Base-by-base conservation (phyloP, 1,284 basidiomycete species). In the Cryptococcus sp. region DNA sequence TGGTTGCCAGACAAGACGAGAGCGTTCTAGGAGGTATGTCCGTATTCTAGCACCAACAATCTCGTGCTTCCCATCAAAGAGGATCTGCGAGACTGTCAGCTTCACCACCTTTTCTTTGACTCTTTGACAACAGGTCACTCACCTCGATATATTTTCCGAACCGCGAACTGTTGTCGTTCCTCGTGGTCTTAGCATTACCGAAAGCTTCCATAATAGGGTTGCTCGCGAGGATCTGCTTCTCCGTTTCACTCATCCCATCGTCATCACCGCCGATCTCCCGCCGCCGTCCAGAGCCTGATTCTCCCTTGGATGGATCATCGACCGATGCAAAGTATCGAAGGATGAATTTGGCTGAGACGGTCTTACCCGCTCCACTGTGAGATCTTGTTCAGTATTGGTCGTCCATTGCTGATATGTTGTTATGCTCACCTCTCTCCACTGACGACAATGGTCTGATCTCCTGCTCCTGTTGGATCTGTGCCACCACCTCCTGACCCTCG, bases 101-200 rank as follows among this genome's bases (percentile, higher is more conserved):
- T 44, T 10, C 29, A 34, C 8, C 29, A 4, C 29, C 29, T 34
- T n/a, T n/a, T 3, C 16, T 15, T 1, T 17, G n/a, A 48, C 23
- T 37, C 41, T 54, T 20, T 10, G 26, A 17, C 48, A 16, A 5
- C 7, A 25, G 3, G 6, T 11, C 39, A 74, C 83, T 62, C 52
- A 93, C 93, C 85, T 99, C 94, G 64, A 99, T 97, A 80, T 99
- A 99, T 81, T 99, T 99, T 62, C 96, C 96, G 76, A 99, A 99
- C 52, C 96, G 87, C 17, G 95, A 99, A 16, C 93, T 97, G 79
- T 99, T 99, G 80, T 99, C 96, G 74, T 99, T 99, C 57, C 96
- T 85, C 4, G 95, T 98, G 26, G 96, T 99, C 80, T 99, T 99
- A 19, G 96, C 96, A 78, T 99, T 99, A 69, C 96, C 96, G 69